Base-by-base conservation (phyloP, 352 stramenopile genomes). In the Globisporangium viniferum region DNA sequence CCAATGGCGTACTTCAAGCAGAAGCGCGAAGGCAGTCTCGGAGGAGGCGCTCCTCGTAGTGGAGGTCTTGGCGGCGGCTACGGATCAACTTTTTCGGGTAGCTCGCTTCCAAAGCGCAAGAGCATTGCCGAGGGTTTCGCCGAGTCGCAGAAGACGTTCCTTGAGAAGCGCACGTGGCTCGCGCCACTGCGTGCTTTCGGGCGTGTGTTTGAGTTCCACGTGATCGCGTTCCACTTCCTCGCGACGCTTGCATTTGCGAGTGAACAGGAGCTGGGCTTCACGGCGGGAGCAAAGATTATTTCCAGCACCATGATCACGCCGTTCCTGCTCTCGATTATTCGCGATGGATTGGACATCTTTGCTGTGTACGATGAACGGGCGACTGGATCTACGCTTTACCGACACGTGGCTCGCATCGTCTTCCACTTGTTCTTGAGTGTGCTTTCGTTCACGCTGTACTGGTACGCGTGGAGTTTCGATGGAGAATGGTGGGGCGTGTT, bases 151-250 rank as follows among this genome's bases (percentile, higher is more conserved):
- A 99, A 99, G 82, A 99, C 97, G 2, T 99, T 99, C 66, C 67
- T 99, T 33, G 97, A 99, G 72, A 99, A 99, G 73, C 87, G 97
- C 20, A 98, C 93, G 41, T 99, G 97, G 95, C 80, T 99, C 7
- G 89, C 96, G 48, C 94, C 95, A 18, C 81, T 99, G 41, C 92
- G 98, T 46, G 95, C 96, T 6, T 95, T 99, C 69, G 91, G 89
- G 63, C 92, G 97, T 24, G 93, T 99, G 53, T 93, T 99, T 58
- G 97, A 99, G 73, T 99, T 98, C 82, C 97, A 99, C 75, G 92
- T 99, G 59, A 81, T 99, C 29, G 93, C 94, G 8, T 99, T 99
- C 80, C 98, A 99, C 69, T 85, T 99, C 15, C 78, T 99, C 24
- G 90, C 84, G 8, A 84, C 95, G 6, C 69, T 99, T 24, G 94